phyloP scores from a whole-genome alignment of 169 alveolate genomes.

The Eimeria falciformis region DNA sequence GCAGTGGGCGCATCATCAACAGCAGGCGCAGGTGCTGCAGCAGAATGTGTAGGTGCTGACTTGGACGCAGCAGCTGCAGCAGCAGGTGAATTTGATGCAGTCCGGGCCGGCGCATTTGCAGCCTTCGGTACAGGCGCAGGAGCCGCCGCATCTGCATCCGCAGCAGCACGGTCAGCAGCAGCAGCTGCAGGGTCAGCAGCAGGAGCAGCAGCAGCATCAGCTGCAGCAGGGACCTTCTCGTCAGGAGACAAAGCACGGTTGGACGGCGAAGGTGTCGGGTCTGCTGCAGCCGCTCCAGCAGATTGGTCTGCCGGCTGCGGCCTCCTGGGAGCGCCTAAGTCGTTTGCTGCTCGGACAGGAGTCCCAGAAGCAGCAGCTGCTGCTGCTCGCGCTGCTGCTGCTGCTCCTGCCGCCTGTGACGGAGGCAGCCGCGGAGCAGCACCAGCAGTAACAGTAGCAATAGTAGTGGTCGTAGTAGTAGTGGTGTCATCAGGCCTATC shows the following conservation, averaged over 20 bases:
- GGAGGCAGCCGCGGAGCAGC: neutral
- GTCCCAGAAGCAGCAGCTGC: neutral
- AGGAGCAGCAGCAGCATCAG: conserved; percentile 23
- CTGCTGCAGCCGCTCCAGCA: neutral
- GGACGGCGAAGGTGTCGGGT: too few species aligned
- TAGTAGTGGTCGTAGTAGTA: neutral
- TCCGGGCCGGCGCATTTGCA: neutral
- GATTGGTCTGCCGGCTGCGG: neutral
- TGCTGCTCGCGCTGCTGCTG: neutral
- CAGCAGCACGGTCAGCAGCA: neutral
- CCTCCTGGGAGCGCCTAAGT: neutral
- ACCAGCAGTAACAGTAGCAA: conserved; percentile 17
- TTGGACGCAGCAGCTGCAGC: neutral
- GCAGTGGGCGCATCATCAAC: neutral
- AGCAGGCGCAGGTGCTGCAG: conserved; percentile 17
- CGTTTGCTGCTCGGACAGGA: neutral
- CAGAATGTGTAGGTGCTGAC: neutral
- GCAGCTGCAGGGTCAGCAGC: conserved; percentile 12
- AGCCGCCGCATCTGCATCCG: neutral
- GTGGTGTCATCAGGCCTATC: neutral
- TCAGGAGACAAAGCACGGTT: neutral
- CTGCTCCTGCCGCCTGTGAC: neutral
- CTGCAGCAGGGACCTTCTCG: neutral
- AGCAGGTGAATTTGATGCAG: neutral
- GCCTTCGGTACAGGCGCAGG: neutral